These are phyloP conservation scores for Rhizoctonia solani DNA, from an alignment of 1,284 basidiomycete species.

Conservation along the genomic window DNA sequence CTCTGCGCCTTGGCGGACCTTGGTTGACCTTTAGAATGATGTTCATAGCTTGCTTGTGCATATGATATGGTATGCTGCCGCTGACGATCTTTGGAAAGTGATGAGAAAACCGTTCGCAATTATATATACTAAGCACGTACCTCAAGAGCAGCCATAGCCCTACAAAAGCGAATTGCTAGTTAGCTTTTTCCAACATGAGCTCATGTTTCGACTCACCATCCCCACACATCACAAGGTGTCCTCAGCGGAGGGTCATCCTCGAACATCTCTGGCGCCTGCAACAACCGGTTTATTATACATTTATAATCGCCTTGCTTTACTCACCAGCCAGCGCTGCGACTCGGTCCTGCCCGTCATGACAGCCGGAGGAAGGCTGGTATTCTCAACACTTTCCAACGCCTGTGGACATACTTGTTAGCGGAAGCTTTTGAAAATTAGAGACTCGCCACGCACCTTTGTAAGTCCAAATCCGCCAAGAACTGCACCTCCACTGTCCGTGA, in stretches of 20 bases:
- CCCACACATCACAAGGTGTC: constrained; percentile 21
- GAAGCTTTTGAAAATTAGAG: background rate
- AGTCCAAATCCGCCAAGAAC: constrained; percentile 27
- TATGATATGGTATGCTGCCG: background rate
- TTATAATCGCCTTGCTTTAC: background rate
- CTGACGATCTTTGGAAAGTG: background rate
- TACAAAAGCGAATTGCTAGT: background rate
- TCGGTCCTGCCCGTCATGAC: constrained; percentile 30
- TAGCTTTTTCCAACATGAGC: background rate
- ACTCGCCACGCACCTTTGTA: constrained; percentile 1
- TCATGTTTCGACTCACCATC: background rate
- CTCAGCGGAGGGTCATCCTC: background rate
- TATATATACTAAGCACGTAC: too few species aligned
- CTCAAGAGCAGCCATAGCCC: constrained; percentile 17
- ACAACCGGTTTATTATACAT: background rate
- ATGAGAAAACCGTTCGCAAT: background rate
- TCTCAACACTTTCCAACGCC: background rate
- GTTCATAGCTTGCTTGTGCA: background rate
- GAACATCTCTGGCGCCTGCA: constrained; percentile 22
- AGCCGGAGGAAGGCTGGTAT: background rate
- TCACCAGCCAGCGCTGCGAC: constrained; percentile 18
- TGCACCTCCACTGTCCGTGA: constrained; percentile 21
- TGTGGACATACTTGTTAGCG: background rate
- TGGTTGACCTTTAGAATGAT: background rate
- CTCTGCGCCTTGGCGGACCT: background rate